Conservation (phyloP, 768 basidiomycete species). For the Hirschioporus abietinus region DNA sequence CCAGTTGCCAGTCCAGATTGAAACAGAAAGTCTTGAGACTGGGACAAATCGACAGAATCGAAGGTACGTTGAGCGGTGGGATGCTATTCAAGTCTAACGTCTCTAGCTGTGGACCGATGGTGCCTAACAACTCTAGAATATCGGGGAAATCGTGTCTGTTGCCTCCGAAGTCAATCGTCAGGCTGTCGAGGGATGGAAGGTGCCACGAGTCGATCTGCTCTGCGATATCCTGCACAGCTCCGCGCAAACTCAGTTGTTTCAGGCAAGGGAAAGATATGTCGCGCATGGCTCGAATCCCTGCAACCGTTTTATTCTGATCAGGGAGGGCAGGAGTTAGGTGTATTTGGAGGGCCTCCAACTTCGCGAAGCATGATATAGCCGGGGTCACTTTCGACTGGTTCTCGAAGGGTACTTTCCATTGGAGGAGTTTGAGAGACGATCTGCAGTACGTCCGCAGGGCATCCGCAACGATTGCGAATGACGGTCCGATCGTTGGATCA, state of each 20-base stretch:
- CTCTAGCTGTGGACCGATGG: slow-evolving; percentile 52
- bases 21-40: slow-evolving; percentile 58
- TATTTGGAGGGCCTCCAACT: slow-evolving; percentile 38
- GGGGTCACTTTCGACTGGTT: slow-evolving; percentile 64
- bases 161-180: slow-evolving; percentile 47
- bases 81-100: slow-evolving; percentile 64
- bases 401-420: slow-evolving; percentile 52
- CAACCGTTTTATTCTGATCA: slow-evolving; percentile 31
- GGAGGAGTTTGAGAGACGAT: slow-evolving; percentile 52
- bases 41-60: slow-evolving; percentile 61
- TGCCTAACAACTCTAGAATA: slow-evolving; percentile 48
- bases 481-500: slow-evolving; percentile 54
- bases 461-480: slow-evolving; percentile 62
- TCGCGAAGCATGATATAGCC: slow-evolving; percentile 59
- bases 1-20: slow-evolving; percentile 71
- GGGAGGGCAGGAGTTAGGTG: slow-evolving; percentile 41
- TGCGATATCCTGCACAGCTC: slow-evolving; percentile 57
- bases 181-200: slow-evolving; percentile 51
- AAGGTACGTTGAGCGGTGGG: slow-evolving; percentile 49
- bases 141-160: slow-evolving; percentile 47
- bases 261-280: slow-evolving; percentile 51
- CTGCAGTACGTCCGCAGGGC: slow-evolving; percentile 48
- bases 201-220: slow-evolving; percentile 67
- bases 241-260: slow-evolving; percentile 58
- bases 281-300: slow-evolving; percentile 54